Base-by-base conservation (phyloP, 805 yeast genomes). In the Starmerella sirachaensis region DNA sequence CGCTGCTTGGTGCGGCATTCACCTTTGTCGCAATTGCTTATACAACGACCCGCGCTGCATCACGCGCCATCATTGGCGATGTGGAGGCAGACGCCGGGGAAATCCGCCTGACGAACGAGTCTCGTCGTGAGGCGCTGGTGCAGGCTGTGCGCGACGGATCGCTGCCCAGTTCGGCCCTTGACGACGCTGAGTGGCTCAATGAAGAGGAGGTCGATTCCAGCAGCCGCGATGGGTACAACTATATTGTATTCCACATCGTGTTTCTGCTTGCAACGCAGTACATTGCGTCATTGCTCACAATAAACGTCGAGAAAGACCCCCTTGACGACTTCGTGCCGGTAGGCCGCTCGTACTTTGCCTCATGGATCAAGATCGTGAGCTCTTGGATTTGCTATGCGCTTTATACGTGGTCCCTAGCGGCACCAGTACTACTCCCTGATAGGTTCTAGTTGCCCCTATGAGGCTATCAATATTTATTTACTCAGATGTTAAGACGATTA, bases 81-180 rank as follows among this genome's bases (percentile, higher is more conserved):
- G 67, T 71, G n/a, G 58, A 61, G 11, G 69, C 64, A 42, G 67
- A 62, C 21, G 31, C 35, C 17, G 46, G 43, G 18, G 12, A 25
- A 11, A 40, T 45, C 12, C n/a, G 31, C 8, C 31, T 45, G 22
- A 37, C 45, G 8, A 21, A 43, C 7, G 37, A 26, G 24, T 32
- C 45, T 11, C 68, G 98, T 45, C 68, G 77, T 43, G 85, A 82
- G 53, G 95, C 96, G 1, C 72, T 91, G 27, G 72, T 78, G 48
- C 91, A 85, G 53, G 98, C 98, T 0, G 94, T 91, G n/a, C 86
- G 81, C 40, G 93, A 82, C 52, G 99, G 99, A 0, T 76, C 94
- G 4, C 66, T 91, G 40, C 98, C 98, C 0, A 93, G 79, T 48
- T 78, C 93, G 48, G 98, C 96, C 0, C 66, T 91, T 21, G 68